Evolutionary conservation across 2,329 filamentous ascomycete genomes (phyloP).

Genomic region (Sporothrix inflata): DNA sequence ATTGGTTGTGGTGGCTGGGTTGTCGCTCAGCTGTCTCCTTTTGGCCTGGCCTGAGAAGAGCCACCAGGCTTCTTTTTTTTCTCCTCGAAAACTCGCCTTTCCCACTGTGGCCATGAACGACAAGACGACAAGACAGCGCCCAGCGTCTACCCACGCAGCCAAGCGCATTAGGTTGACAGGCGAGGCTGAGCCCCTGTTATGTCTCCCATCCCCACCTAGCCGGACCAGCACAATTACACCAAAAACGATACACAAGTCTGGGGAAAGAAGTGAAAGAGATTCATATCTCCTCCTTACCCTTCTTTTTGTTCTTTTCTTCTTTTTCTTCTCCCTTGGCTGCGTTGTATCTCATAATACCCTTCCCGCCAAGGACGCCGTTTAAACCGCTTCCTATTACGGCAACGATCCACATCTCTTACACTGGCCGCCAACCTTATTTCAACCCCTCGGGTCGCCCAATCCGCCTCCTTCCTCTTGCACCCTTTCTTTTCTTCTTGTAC

Average conservation of each 20-base stretch:
- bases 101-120: background rate
- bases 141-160: background rate
- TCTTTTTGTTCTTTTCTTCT: background rate
- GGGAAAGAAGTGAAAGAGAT: background rate
- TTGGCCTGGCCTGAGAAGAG: too few relatives aligned
- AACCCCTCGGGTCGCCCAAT: background rate
- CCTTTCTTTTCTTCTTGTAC: background rate
- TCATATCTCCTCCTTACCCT: background rate
- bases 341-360: background rate
- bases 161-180: background rate
- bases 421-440: slow-evolving; percentile 1
- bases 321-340: background rate
- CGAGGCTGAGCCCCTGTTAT: slow-evolving; percentile 4
- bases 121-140: background rate
- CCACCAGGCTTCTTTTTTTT: background rate
- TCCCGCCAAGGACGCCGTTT: background rate
- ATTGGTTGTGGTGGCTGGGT: too few relatives aligned
- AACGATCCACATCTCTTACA: background rate
- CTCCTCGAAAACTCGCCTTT: too few relatives aligned
- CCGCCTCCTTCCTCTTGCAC: background rate
- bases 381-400: background rate
- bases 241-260: background rate
- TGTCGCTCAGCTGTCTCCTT: too few relatives aligned
- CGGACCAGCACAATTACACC: background rate
- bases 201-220: background rate